Conservation (phyloP, 768 basidiomycete genomes). For the Phaffia tasmanica region DNA sequence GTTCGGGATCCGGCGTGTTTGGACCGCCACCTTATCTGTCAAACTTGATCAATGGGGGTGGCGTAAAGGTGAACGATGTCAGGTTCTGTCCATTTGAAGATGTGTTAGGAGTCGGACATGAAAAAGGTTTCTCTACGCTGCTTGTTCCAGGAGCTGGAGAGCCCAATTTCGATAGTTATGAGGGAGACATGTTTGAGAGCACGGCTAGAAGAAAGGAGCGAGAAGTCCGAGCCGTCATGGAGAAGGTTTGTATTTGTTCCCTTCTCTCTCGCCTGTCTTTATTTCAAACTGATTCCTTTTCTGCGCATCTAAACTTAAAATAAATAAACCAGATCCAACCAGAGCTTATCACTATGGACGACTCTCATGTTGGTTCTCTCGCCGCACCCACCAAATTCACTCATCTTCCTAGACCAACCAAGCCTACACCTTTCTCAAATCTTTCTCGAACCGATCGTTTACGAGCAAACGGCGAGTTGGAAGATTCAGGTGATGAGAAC, state of each 20-base stretch:
- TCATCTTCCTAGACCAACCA: slow-evolving; percentile 11
- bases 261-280: slow-evolving; percentile 4
- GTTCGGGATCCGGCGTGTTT: slow-evolving; percentile 34
- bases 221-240: slow-evolving; percentile 78
- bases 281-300: background rate
- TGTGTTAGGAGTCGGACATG: slow-evolving; percentile 63
- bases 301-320: background rate
- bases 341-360: slow-evolving; percentile 66
- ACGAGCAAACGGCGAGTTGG: slow-evolving; percentile 54
- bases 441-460: slow-evolving; percentile 68
- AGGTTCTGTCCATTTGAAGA: slow-evolving; percentile 87
- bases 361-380: slow-evolving; percentile 36
- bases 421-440: slow-evolving; percentile 52
- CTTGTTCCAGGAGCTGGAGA: slow-evolving; percentile 88
- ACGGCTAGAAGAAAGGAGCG: slow-evolving; percentile 68
- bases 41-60: slow-evolving; percentile 56
- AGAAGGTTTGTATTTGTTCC: slow-evolving; percentile 51
- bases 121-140: slow-evolving; percentile 65
- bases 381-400: slow-evolving; percentile 11
- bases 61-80: slow-evolving; percentile 60
- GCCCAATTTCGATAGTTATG: slow-evolving; percentile 82
- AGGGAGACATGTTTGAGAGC: slow-evolving; percentile 91
- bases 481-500: slow-evolving; percentile 29
- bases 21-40: slow-evolving; percentile 78
- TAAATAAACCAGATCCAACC: slow-evolving; percentile 57